Percentiles rank a stretch among this genome's conserved stretches.
These are phyloP conservation scores for Physcia stellaris DNA, from an alignment of 495 filamentous ascomycete species.

Conservation along the genomic window DNA sequence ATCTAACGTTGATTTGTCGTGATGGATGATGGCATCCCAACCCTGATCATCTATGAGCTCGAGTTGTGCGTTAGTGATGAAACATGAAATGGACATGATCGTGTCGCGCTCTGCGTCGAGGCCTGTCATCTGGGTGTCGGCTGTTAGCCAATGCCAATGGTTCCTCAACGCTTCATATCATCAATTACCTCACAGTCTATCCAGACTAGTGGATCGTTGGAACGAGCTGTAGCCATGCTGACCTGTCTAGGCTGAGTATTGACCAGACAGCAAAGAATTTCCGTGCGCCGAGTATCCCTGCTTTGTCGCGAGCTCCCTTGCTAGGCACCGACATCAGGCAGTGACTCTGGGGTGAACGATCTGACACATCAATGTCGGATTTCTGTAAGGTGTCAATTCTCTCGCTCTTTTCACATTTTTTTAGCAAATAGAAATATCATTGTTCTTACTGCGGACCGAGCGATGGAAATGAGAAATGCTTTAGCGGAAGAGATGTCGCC, in stretches of 20 bases:
- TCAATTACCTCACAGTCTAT: constrained; percentile 70
- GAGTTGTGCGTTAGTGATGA: constrained; percentile 72
- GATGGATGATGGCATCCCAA: constrained; percentile 70
- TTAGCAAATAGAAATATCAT: too few species aligned
- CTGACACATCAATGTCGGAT: too few species aligned
- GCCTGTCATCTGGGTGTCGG: constrained; percentile 72
- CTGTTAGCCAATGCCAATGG: background rate
- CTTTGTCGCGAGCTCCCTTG: too few species aligned
- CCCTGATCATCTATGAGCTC: constrained; percentile 62
- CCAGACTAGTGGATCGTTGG: constrained; percentile 59
- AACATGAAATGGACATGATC: constrained; percentile 88
- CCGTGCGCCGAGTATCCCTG: too few species aligned
- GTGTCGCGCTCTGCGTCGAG: constrained; percentile 63
- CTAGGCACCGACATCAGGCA: too few species aligned
- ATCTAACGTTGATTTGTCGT: constrained; percentile 53
- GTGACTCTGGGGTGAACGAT: too few species aligned
- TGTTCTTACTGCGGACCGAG: too few species aligned
- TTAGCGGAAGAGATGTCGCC: too few species aligned
- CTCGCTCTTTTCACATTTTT: too few species aligned
- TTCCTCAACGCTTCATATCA: background rate
- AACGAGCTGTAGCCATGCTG: constrained; percentile 35
- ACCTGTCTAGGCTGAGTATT: constrained; percentile 1
- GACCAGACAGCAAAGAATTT: too few species aligned
- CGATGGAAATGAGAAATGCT: too few species aligned
- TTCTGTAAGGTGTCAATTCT: too few species aligned